Percentiles rank a stretch among this genome's conserved stretches.
Conservation (phyloP, 371 early-diverging fungal genomes). For the Mucor circinelloides region DNA sequence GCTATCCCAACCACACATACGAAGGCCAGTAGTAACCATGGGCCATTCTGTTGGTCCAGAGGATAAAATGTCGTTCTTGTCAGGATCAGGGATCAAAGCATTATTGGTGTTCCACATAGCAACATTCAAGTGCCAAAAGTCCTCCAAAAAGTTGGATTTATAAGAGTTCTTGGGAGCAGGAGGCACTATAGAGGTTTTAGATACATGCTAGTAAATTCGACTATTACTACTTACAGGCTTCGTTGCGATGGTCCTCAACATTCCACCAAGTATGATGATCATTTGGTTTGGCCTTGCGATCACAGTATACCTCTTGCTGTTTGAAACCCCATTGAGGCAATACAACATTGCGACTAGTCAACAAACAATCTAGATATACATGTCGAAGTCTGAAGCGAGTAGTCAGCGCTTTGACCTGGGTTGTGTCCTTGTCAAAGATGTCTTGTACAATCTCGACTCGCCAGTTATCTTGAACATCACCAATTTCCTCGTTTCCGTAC, state of each 20-base stretch:
- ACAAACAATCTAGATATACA: slow-evolving; percentile 71
- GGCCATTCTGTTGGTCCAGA: slow-evolving; percentile 97
- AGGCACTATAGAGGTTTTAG: slow-evolving; percentile 44
- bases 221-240: slow-evolving; percentile 36
- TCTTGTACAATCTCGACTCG: slow-evolving; percentile 82
- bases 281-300: slow-evolving; percentile 58
- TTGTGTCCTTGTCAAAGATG: slow-evolving; percentile 29
- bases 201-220: background rate
- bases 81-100: slow-evolving; percentile 94
- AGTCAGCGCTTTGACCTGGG: slow-evolving; percentile 69
- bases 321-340: slow-evolving; percentile 99
- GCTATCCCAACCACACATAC: slow-evolving; percentile 98
- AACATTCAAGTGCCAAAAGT: slow-evolving; percentile 92
- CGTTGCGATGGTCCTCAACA: slow-evolving; percentile 88
- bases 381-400: slow-evolving; percentile 92
- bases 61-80: slow-evolving; percentile 90
- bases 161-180: slow-evolving; percentile 61
- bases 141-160: slow-evolving; percentile 77
- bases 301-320: slow-evolving; percentile 94
- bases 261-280: slow-evolving; percentile 88
- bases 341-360: slow-evolving; percentile 71
- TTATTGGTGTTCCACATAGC: slow-evolving; percentile 99
- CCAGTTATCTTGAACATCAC: slow-evolving; percentile 91
- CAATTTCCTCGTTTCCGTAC: slow-evolving; percentile 68
- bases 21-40: slow-evolving; percentile 84